Conservation (phyloP, 148 eudicot species). For the Rhododendron williamsianum region DNA sequence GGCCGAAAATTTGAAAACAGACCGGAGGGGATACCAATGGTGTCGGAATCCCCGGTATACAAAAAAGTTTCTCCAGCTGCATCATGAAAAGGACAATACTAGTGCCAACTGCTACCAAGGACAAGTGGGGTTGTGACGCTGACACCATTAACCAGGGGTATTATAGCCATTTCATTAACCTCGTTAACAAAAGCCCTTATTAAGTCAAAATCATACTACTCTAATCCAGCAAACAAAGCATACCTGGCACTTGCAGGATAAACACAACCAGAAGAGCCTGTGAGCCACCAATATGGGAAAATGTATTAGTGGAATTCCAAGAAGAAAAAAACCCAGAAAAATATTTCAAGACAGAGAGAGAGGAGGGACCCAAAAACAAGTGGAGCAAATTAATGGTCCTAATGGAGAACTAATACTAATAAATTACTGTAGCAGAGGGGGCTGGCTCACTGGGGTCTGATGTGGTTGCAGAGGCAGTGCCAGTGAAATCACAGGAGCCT, state of each 20-base stretch:
- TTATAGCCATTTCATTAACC: neutral
- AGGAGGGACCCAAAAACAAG: neutral
- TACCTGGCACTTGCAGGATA: constrained; percentile 58
- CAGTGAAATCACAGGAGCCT: constrained; percentile 66
- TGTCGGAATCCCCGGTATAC: too few relatives aligned
- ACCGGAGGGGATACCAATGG: too few relatives aligned
- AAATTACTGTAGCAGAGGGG: neutral
- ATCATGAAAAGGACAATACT: neutral
- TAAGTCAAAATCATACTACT: neutral
- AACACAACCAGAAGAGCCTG: constrained; percentile 50
- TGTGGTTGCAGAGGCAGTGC: constrained; percentile 39
- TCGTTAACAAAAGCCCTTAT: neutral
- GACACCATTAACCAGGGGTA: neutral
- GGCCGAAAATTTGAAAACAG: too few relatives aligned
- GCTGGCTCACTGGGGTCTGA: constrained; percentile 67
- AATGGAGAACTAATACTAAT: too few relatives aligned
- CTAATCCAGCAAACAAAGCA: neutral
- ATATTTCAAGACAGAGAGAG: neutral
- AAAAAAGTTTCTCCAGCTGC: neutral
- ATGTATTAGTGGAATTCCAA: neutral
- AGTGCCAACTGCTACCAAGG: neutral
- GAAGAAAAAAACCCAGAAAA: neutral
- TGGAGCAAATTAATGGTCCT: too few relatives aligned
- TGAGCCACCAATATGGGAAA: constrained; percentile 11
- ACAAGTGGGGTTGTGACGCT: neutral